Base-by-base conservation (phyloP, 805 yeast genomes). In the Starmerella apis region DNA sequence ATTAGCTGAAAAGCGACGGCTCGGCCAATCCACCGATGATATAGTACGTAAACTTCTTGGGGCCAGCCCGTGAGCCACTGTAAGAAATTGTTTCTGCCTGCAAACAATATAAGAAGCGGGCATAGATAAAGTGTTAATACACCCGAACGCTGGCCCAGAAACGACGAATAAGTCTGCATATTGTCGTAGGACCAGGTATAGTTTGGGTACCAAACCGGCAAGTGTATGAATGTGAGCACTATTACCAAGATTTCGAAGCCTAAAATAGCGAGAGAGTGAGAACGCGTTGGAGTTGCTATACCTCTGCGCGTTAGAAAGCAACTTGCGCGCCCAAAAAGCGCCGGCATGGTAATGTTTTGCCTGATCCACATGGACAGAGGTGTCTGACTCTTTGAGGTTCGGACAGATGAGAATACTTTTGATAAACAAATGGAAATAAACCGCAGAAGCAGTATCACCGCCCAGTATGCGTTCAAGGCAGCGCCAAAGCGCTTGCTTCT, bases 31-130 rank as follows among this genome's bases (percentile, higher is more conserved):
- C 68, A 64, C 23, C 58, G 54, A 66, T 85, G 94, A 59, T 74
- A 76, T 28, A 70, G 65, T 53, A 77, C 68, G 65, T 82, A 82
- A 3, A 80, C 70, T 8, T 78, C 65, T 55, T 75, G 78, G 0
- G 78, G 62, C 68, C 83, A 71, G 2, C 86, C 85, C 1, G 86
- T 74, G 10, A 80, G 47, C 61, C 68, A 70, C 56, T 75, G 73
- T 61, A 83, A 68, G 33, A 83, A 75, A 61, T 81, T 84, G 63
- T 84, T 83, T 60, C 90, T 70, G 24, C 83, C 82, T 13, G 86
- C 85, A 63, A 83, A 63, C 28, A 63, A 28, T 19, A 60, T 47
- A 36, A 63, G 43, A 16, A 63, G 37, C 1, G 68, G 68, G 22
- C 59, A 4, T 24, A 61, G 55, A 19, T 55, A 55, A 18, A 58